Conservation (phyloP, 2,329 filamentous ascomycete species). For the Magnaporthiopsis incrustans region DNA sequence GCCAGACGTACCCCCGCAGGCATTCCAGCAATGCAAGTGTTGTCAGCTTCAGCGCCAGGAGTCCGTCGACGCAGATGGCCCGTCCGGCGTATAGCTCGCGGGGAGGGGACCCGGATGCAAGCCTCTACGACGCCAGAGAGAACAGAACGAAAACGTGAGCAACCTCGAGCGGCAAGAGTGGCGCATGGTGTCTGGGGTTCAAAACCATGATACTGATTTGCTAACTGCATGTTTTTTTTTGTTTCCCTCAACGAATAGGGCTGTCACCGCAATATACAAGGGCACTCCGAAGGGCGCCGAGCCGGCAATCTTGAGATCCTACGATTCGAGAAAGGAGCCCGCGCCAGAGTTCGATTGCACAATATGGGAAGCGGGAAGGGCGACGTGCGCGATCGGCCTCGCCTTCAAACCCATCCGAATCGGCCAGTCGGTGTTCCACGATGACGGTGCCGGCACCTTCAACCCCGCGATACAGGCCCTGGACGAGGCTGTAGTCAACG, state of each 20-base stretch:
- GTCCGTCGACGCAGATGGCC: slow-evolving; percentile 47
- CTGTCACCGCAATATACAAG: slow-evolving; percentile 84
- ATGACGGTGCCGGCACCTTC: slow-evolving; percentile 85
- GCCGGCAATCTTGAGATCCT: slow-evolving; percentile 76
- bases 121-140: slow-evolving; percentile 81
- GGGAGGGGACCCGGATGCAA: slow-evolving; percentile 75
- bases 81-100: slow-evolving; percentile 46
- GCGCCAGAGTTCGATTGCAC: slow-evolving; percentile 87
- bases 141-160: slow-evolving; percentile 84
- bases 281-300: slow-evolving; percentile 62
- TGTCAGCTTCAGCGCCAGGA: slow-evolving; percentile 69
- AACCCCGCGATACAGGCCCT: slow-evolving; percentile 81
- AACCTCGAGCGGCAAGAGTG: background rate
- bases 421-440: slow-evolving; percentile 87
- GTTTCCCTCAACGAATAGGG: slow-evolving; percentile 40
- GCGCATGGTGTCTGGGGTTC: slow-evolving; percentile 4
- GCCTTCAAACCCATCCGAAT: slow-evolving; percentile 96
- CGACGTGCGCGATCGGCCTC: slow-evolving; percentile 83
- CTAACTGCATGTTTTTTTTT: background rate
- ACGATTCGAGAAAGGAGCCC: slow-evolving; percentile 88
- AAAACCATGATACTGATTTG: slow-evolving; percentile 5
- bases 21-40: slow-evolving; percentile 74
- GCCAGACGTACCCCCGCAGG: slow-evolving; percentile 35
- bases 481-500: slow-evolving; percentile 84
- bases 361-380: slow-evolving; percentile 93